phyloP scores from a whole-genome alignment of 2,329 filamentous ascomycete species.

The Diplodia sapinea region DNA sequence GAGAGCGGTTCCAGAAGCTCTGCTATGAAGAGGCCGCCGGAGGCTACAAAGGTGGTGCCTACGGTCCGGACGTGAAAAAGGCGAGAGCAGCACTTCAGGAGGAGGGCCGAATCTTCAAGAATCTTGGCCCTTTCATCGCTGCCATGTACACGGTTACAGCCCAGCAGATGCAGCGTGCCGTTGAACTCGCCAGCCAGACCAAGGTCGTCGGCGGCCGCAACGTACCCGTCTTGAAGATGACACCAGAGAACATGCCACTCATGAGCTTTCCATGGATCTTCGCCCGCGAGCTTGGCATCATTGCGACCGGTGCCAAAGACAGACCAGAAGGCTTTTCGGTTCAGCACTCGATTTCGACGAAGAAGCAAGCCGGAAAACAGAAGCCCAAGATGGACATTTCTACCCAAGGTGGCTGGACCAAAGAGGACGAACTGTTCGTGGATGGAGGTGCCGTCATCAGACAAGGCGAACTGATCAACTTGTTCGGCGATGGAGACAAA shows the following conservation, averaged over 20 bases:
- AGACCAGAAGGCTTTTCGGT: not conserved
- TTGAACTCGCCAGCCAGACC: slow-evolving; percentile 56
- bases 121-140: slow-evolving; percentile 74
- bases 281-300: slow-evolving; percentile 69
- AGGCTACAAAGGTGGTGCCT: slow-evolving; percentile 59
- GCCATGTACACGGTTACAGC: slow-evolving; percentile 89
- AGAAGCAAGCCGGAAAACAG: not conserved
- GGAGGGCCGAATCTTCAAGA: slow-evolving; percentile 60
- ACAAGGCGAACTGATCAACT: slow-evolving; percentile 5
- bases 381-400: not conserved
- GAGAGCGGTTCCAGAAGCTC: slow-evolving; percentile 69
- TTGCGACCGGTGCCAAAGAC: slow-evolving; percentile 57
- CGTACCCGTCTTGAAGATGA: slow-evolving; percentile 48
- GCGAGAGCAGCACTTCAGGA: slow-evolving; percentile 40
- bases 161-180: slow-evolving; percentile 67
- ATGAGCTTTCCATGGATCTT: slow-evolving; percentile 97
- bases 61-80: not conserved
- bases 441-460: slow-evolving; percentile 9
- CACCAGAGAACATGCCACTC: slow-evolving; percentile 73
- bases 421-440: slow-evolving; percentile 14
- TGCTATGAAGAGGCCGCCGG: slow-evolving; percentile 69
- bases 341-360: not conserved
- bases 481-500: slow-evolving; percentile 12
- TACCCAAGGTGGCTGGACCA: not conserved
- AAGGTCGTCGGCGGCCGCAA: slow-evolving; percentile 48